Conservation (phyloP, 495 filamentous ascomycete genomes). For the Durotheca rogersii region DNA sequence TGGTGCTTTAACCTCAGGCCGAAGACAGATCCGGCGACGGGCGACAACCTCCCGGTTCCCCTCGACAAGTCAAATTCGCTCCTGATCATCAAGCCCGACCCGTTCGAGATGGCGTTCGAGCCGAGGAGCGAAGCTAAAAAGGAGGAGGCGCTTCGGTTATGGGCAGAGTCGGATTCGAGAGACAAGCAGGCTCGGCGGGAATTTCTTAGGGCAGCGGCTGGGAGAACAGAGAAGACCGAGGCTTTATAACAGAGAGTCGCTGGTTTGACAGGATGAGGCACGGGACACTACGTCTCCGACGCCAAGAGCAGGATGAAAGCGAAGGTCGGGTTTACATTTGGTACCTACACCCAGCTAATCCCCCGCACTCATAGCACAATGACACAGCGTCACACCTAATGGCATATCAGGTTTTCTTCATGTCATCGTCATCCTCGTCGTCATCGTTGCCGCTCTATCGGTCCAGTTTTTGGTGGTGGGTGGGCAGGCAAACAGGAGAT, state of each 20-base stretch:
- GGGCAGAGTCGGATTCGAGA: slow-evolving; percentile 29
- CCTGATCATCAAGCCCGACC: slow-evolving; percentile 46
- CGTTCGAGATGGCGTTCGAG: slow-evolving; percentile 45
- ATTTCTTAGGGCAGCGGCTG: slow-evolving; percentile 22
- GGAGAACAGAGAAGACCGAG: slow-evolving; percentile 10
- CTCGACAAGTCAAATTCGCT: slow-evolving; percentile 45
- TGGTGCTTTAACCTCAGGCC: slow-evolving; percentile 52
- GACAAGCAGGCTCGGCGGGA: slow-evolving; percentile 30
- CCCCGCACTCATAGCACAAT: too few relatives aligned
- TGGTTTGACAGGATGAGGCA: too few relatives aligned
- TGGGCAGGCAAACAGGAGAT: too few relatives aligned
- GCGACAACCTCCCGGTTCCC: slow-evolving; percentile 40
- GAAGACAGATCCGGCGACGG: slow-evolving; percentile 38
- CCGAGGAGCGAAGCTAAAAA: slow-evolving; percentile 37
- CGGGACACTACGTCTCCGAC: too few relatives aligned
- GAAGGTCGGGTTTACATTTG: too few relatives aligned
- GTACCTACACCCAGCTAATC: too few relatives aligned
- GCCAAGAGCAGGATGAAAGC: too few relatives aligned
- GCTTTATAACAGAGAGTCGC: slow-evolving; percentile 6
- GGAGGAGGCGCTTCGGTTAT: slow-evolving; percentile 34
- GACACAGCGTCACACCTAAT: too few relatives aligned
- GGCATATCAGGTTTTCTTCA: too few relatives aligned
- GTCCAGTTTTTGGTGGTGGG: too few relatives aligned
- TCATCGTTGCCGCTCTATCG: too few relatives aligned
- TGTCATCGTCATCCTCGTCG: too few relatives aligned